Evolutionary conservation across 352 stramenopile species (phyloP).

Genomic region (Pseudoperonospora humuli): DNA sequence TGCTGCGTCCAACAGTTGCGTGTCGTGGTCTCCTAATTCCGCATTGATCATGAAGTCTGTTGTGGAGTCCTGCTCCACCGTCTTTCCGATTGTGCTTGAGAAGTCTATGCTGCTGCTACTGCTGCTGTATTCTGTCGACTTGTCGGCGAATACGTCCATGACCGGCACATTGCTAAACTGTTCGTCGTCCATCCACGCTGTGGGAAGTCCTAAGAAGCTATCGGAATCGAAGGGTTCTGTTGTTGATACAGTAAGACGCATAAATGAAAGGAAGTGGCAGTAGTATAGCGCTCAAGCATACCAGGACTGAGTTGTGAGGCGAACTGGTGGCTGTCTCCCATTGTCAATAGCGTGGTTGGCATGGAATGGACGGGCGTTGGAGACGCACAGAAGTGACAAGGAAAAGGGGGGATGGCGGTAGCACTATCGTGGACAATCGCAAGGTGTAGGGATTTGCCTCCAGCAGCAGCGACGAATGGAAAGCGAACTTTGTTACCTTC

Average conservation of each 20-base stretch:
- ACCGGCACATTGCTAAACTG: conserved; percentile 30
- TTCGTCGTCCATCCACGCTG: conserved; percentile 45
- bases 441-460: neutral
- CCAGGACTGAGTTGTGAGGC: conserved; percentile 11
- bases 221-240: conserved; percentile 24
- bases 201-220: conserved; percentile 26
- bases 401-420: neutral
- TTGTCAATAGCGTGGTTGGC: conserved; percentile 18
- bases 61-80: conserved; percentile 28
- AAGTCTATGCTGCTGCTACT: conserved; percentile 11
- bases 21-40: conserved; percentile 21
- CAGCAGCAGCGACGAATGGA: too few species aligned
- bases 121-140: conserved; percentile 18
- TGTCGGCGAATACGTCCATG: conserved; percentile 26
- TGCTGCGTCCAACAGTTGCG: conserved; percentile 18
- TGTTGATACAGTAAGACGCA: neutral
- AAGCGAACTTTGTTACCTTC: too few species aligned
- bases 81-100: conserved; percentile 13
- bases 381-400: neutral
- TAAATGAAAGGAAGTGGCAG: neutral
- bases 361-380: conserved; percentile 9
- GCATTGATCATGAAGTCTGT: conserved; percentile 32
- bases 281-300: conserved; percentile 8
- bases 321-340: conserved; percentile 25
- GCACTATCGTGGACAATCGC: neutral